phyloP scores from a whole-genome alignment of 148 eudicot genomes.

The Chenopodium album region DNA sequence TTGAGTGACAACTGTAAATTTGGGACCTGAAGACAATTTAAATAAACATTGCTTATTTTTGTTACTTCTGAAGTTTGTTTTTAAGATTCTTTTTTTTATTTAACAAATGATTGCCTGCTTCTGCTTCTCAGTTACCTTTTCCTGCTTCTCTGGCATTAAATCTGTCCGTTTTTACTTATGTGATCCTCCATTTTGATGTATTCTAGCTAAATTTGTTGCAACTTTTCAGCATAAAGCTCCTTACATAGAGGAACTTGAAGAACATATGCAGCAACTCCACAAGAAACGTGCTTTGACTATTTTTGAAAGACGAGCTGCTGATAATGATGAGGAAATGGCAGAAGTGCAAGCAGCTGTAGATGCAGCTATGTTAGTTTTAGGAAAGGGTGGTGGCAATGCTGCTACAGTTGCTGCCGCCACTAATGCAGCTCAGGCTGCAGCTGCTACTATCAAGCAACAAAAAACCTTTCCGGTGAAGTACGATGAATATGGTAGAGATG shows the following conservation, averaged over 20 bases:
- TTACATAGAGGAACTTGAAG: constrained; percentile 94
- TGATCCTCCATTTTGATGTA: constrained; percentile 9
- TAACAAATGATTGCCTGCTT: not conserved
- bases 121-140: not conserved
- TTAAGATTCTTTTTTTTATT: not conserved
- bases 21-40: not conserved
- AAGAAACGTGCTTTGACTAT: constrained; percentile 72
- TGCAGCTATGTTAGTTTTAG: constrained; percentile 66
- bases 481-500: constrained; percentile 86
- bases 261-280: constrained; percentile 84
- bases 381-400: constrained; percentile 50
- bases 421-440: constrained; percentile 76
- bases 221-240: constrained; percentile 80
- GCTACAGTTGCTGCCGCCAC: constrained; percentile 54
- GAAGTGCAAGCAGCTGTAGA: constrained; percentile 81
- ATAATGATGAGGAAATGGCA: constrained; percentile 71
- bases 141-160: constrained; percentile 1
- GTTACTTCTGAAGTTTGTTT: not conserved
- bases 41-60: not conserved
- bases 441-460: constrained; percentile 46
- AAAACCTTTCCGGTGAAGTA: constrained; percentile 60
- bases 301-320: constrained; percentile 75
- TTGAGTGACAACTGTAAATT: not conserved
- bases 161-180: not conserved
- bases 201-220: constrained; percentile 6